Percentiles rank a stretch among this genome's conserved stretches.
phyloP scores from a whole-genome alignment of 306 rosid genomes.

The Arachis hypogaea region DNA sequence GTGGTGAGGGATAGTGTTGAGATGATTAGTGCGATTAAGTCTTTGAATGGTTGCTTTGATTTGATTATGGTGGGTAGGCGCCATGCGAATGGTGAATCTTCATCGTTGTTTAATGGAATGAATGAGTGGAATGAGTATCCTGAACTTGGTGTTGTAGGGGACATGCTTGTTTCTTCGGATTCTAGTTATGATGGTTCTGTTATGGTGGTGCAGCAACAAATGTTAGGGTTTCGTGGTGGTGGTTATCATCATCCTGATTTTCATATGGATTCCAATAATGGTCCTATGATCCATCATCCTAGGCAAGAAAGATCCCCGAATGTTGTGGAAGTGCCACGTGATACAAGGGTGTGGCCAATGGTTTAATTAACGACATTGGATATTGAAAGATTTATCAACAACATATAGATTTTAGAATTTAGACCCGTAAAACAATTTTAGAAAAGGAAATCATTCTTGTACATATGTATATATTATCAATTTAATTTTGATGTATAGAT shows the following conservation, averaged over 20 bases:
- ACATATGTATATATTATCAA: too few relatives aligned
- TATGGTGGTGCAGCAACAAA: constrained; percentile 67
- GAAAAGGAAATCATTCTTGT: not conserved
- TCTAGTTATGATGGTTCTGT: constrained; percentile 44
- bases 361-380: not conserved
- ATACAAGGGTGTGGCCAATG: not conserved
- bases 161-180: constrained; percentile 54
- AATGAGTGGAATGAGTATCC: constrained; percentile 64
- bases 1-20: constrained; percentile 47
- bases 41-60: constrained; percentile 48
- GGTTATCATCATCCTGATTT: not conserved
- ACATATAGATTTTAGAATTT: not conserved
- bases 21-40: constrained; percentile 43
- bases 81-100: constrained; percentile 43
- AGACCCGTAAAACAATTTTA: not conserved
- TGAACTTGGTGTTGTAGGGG: constrained; percentile 65
- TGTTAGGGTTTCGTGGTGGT: not conserved
- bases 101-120: constrained; percentile 49
- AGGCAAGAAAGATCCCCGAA: not conserved
- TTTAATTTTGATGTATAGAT: too few relatives aligned
- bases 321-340: constrained; percentile 26
- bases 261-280: not conserved
- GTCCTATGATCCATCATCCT: not conserved
- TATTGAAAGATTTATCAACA: not conserved
- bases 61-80: constrained; percentile 61